These are phyloP conservation scores for Ulmus americana DNA, from an alignment of 331 rosid genomes.

Conservation along the genomic window DNA sequence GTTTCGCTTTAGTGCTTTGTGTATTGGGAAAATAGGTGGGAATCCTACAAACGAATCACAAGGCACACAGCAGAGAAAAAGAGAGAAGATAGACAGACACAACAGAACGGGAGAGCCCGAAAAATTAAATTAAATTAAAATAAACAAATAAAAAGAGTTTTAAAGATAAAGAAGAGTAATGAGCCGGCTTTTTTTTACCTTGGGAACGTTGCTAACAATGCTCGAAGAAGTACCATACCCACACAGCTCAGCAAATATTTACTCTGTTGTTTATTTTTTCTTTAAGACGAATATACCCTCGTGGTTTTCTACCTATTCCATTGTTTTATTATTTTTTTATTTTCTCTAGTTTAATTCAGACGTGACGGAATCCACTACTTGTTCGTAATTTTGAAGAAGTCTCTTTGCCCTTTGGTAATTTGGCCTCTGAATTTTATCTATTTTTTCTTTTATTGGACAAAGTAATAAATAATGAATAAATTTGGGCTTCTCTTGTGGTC, in stretches of 20 bases:
- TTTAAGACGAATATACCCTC: constrained; percentile 9
- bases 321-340: neutral
- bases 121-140: neutral
- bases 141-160: neutral
- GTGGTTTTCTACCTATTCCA: neutral
- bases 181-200: constrained; percentile 28
- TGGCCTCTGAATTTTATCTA: neutral
- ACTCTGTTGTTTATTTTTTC: neutral
- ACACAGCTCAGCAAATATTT: constrained; percentile 12
- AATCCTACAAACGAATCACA: constrained; percentile 35
- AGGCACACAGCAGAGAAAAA: constrained; percentile 16
- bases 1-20: constrained; percentile 35
- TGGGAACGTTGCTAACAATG: constrained; percentile 17
- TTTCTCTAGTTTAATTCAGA: constrained; percentile 30
- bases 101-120: neutral
- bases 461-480: neutral
- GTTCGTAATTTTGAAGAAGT: neutral
- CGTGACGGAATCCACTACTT: constrained; percentile 35
- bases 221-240: neutral
- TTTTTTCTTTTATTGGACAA: neutral
- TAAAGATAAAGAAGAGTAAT: constrained; percentile 2
- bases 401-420: neutral
- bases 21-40: constrained; percentile 42
- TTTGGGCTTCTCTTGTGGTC: constrained; percentile 5
- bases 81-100: neutral